Percentiles rank a stretch among this genome's conserved stretches.
These are phyloP conservation scores for Ogataea glucozyma DNA, from an alignment of 805 yeast genomes.

Conservation along the genomic window DNA sequence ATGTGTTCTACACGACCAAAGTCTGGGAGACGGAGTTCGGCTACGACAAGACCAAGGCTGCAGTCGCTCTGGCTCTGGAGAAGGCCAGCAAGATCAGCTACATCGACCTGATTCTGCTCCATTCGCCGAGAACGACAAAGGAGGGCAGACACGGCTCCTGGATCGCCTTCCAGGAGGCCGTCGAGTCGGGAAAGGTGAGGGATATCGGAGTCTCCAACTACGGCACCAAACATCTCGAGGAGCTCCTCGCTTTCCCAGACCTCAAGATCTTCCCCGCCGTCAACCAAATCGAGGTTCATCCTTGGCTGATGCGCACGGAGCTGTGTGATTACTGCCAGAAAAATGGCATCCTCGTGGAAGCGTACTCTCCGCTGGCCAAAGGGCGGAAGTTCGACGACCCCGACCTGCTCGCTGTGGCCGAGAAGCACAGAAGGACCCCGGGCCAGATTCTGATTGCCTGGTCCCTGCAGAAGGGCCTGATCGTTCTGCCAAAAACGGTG, in stretches of 20 bases:
- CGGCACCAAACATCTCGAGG: constrained; percentile 57
- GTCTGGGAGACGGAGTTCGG: constrained; percentile 34
- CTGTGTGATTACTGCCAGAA: constrained; percentile 45
- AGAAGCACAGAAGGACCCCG: constrained; percentile 47
- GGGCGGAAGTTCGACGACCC: constrained; percentile 49
- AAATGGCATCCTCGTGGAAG: constrained; percentile 54
- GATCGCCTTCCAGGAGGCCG: constrained; percentile 57
- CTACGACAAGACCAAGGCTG: constrained; percentile 41
- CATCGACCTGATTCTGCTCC: constrained; percentile 56
- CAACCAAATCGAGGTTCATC: constrained; percentile 53
- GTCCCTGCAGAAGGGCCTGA: constrained; percentile 64
- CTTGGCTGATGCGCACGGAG: constrained; percentile 49
- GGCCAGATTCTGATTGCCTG: constrained; percentile 68
- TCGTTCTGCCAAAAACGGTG: constrained; percentile 41
- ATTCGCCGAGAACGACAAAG: constrained; percentile 50
- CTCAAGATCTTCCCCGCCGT: constrained; percentile 46
- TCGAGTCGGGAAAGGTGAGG: constrained; percentile 48
- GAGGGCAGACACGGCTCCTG: constrained; percentile 50
- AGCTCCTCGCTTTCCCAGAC: constrained; percentile 48
- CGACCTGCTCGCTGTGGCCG: constrained; percentile 43
- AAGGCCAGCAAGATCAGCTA: constrained; percentile 47
- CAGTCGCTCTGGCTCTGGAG: constrained; percentile 44
- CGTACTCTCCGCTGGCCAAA: constrained; percentile 66
- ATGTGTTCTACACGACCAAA: constrained; percentile 45
- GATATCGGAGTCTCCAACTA: constrained; percentile 67